Base-by-base conservation (phyloP, 768 basidiomycete genomes). In the Dictyophora rubrovolvata region DNA sequence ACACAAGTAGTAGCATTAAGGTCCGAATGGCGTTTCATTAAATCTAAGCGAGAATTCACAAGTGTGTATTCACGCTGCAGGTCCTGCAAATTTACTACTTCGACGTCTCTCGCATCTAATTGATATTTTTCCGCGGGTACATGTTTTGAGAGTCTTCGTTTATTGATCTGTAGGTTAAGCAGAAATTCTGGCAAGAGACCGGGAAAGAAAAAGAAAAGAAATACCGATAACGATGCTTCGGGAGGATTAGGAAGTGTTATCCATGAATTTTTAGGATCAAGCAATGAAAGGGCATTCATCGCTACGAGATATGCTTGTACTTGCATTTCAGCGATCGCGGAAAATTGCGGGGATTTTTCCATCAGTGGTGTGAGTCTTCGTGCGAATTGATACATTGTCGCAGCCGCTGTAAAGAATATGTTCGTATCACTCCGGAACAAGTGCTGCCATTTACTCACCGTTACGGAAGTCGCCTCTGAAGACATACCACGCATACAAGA, bases 401-500 rank as follows among this genome's bases (percentile, higher is more conserved):
- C 78, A 16, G 90, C 89, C 57, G 94, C 95, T 97, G 67, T 35
- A 53, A 60, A 63, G 54, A 59, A 42, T n/a, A n/a, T 42, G n/a
- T 36, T 52, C 42, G 46, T 16, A 46, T 20, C 22, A 8, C 20
- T 35, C 16, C 18, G 4, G 54, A 14, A n/a, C 46, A 33, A 48
- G 28, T 21, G n/a, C 16, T 10, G 46, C 21, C 17, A 54, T 22
- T 37, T 56, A 76, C 83, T 71, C 69, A 94, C 95, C 96, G 69
- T 82, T 92, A 54, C 92, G 83, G 72, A 93, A 93, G 69, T 97
- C 93, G 23, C 89, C 89, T 69, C 89, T 78, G 58, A 80, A 78
- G 64, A 87, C 81, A 69, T 93, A 87, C 93, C 93, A 98, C 51
- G 91, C 86, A 71, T 96, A 95, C n/a, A 98, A 73, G 56, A 98